phyloP scores from a whole-genome alignment of 2,329 filamentous ascomycete genomes.

The Trichoderma sp. region DNA sequence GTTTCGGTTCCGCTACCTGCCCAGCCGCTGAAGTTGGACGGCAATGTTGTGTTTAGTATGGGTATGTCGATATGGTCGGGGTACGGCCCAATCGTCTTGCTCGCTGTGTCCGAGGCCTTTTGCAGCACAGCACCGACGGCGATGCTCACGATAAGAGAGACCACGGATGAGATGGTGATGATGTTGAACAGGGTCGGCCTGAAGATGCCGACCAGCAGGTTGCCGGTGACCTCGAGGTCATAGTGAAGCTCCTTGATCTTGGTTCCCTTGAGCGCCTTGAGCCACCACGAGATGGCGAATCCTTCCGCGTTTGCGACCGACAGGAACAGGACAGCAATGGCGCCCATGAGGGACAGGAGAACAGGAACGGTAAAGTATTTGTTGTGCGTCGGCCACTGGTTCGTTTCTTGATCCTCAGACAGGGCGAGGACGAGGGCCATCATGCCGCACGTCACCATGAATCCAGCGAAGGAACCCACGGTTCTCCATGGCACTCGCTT shows the following conservation, averaged over 20 bases:
- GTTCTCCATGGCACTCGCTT: slow-evolving; percentile 6
- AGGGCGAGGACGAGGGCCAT: neutral
- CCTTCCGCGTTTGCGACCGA: slow-evolving; percentile 4
- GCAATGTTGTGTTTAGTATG: slow-evolving; percentile 4
- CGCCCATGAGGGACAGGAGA: neutral
- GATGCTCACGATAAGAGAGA: neutral
- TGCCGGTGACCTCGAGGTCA: slow-evolving; percentile 7
- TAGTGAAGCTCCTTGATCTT: slow-evolving; percentile 15
- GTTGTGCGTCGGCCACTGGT: slow-evolving; percentile 1
- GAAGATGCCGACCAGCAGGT: neutral
- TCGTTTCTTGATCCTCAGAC: slow-evolving; percentile 8
- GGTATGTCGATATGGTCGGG: neutral
- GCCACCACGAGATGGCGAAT: slow-evolving; percentile 12
- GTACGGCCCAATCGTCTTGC: slow-evolving; percentile 6
- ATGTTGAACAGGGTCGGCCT: neutral
- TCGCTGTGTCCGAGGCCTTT: slow-evolving; percentile 1
- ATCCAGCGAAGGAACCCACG: neutral
- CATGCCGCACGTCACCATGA: slow-evolving; percentile 1
- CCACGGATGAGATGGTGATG: neutral
- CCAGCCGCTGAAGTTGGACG: slow-evolving; percentile 14
- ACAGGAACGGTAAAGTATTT: slow-evolving; percentile 5
- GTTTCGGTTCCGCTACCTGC: neutral
- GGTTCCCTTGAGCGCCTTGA: slow-evolving; percentile 2
- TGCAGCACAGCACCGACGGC: slow-evolving; percentile 1
- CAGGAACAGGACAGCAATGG: neutral